Conservation (phyloP, 1,139 yeast species). For the Yamadazyma spencermartinsiae region DNA sequence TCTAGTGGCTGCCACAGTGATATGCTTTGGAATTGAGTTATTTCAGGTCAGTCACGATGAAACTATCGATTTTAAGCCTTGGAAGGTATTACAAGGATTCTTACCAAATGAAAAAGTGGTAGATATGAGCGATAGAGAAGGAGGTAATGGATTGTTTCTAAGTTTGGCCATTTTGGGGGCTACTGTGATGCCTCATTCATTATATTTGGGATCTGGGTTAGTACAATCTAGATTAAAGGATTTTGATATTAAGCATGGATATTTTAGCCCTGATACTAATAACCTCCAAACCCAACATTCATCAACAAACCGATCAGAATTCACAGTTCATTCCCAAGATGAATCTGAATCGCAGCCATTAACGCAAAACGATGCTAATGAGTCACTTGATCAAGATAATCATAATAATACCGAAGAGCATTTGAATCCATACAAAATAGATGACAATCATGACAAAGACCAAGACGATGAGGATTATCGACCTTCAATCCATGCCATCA, state of each 20-base stretch:
- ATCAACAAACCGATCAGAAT: neutral
- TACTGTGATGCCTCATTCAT: constrained; percentile 96
- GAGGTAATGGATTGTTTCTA: constrained; percentile 71
- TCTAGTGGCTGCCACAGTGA: constrained; percentile 78
- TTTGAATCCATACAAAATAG: neutral
- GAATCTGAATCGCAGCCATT: constrained; percentile 1
- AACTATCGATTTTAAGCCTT: constrained; percentile 49
- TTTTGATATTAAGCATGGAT: constrained; percentile 69
- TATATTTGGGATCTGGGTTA: constrained; percentile 88
- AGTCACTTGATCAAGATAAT: constrained; percentile 15
- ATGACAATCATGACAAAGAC: neutral
- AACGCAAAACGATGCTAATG: neutral
- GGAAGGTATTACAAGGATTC: constrained; percentile 67
- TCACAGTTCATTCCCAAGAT: neutral
- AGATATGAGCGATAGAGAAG: constrained; percentile 56
- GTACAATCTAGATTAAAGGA: constrained; percentile 89
- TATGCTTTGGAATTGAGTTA: constrained; percentile 82
- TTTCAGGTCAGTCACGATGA: constrained; percentile 60
- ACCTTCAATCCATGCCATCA: constrained; percentile 69
- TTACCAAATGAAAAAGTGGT: constrained; percentile 74
- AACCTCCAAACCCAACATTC: neutral
- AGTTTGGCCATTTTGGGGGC: constrained; percentile 94
- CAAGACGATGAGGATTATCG: constrained; percentile 41
- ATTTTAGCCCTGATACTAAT: constrained; percentile 29
- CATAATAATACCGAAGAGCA: neutral